These are phyloP conservation scores for Vitis cinerea DNA, from an alignment of 164 flowering plant genomes.

Conservation along the genomic window DNA sequence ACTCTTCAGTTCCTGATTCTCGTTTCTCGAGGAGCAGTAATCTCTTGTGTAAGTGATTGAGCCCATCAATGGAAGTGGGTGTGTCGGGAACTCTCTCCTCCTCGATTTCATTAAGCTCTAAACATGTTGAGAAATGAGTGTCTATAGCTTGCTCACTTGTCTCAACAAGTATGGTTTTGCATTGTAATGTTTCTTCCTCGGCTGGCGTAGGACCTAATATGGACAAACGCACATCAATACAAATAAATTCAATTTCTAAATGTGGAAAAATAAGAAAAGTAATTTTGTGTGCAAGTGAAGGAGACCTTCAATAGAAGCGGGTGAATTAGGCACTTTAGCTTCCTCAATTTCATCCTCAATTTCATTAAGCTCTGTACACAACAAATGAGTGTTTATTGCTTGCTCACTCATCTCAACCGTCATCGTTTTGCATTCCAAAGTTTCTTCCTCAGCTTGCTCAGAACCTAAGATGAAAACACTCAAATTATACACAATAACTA, in stretches of 20 bases:
- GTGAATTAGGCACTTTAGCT: constrained; percentile 39
- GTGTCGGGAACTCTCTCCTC: constrained; percentile 67
- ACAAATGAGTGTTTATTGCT: constrained; percentile 15
- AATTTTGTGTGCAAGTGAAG: constrained; percentile 35
- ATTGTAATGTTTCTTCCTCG: constrained; percentile 30
- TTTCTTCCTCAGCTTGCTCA: constrained; percentile 19
- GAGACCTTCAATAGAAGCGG: constrained; percentile 30
- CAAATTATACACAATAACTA: background rate
- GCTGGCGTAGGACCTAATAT: constrained; percentile 19
- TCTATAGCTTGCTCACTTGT: constrained; percentile 17
- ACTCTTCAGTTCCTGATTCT: constrained; percentile 54
- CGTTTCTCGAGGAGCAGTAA: constrained; percentile 36
- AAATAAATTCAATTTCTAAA: too few relatives aligned
- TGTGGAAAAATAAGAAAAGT: background rate
- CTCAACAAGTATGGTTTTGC: constrained; percentile 20
- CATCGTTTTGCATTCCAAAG: constrained; percentile 9
- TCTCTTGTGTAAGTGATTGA: constrained; percentile 43
- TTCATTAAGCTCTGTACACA: constrained; percentile 23
- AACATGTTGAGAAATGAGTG: constrained; percentile 19
- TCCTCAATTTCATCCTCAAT: constrained; percentile 28
- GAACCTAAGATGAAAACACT: constrained; percentile 11
- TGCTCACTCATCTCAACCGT: constrained; percentile 19
- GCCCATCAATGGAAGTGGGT: constrained; percentile 46
- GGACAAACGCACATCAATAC: background rate
- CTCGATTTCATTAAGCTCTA: constrained; percentile 45